Percentiles rank a stretch among this genome's conserved stretches.
Evolutionary conservation across 768 basidiomycete species (phyloP).

Genomic region (Tephrocybe sp.): DNA sequence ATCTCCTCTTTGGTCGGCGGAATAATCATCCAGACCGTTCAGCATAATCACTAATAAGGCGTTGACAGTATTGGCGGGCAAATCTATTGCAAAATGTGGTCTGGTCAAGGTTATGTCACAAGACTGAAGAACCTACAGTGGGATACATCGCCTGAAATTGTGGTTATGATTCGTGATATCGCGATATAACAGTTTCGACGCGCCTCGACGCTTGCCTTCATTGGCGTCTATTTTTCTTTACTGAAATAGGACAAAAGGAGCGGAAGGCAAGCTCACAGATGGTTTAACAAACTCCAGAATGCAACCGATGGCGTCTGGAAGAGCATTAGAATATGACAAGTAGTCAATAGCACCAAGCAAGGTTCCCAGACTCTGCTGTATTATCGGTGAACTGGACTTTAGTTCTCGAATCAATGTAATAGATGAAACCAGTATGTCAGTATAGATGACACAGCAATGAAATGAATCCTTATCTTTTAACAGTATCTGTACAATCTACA

Average conservation of each 20-base stretch:
- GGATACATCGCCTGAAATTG: constrained; percentile 22
- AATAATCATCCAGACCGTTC: constrained; percentile 87
- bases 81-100: constrained; percentile 34
- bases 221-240: constrained; percentile 19
- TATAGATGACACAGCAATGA: constrained; percentile 11
- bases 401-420: constrained; percentile 67
- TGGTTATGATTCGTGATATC: constrained; percentile 39
- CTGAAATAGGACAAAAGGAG: constrained; percentile 9
- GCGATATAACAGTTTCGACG: constrained; percentile 51
- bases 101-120: not conserved
- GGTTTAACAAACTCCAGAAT: constrained; percentile 60
- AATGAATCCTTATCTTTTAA: constrained; percentile 70
- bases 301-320: constrained; percentile 54
- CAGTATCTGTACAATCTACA: constrained; percentile 58
- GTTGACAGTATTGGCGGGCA: constrained; percentile 45
- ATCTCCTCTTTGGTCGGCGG: constrained; percentile 92
- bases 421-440: not conserved
- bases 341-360: constrained; percentile 73
- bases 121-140: constrained; percentile 19
- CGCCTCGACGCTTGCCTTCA: constrained; percentile 50
- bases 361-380: constrained; percentile 75
- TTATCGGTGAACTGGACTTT: constrained; percentile 42
- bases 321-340: constrained; percentile 48
- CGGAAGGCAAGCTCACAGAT: constrained; percentile 39
- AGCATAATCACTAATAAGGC: constrained; percentile 56